A percentile compares a stretch with the other conserved stretches of the same genome.
Conservation (phyloP, 306 rosid species). For the Glycine latifolia region DNA sequence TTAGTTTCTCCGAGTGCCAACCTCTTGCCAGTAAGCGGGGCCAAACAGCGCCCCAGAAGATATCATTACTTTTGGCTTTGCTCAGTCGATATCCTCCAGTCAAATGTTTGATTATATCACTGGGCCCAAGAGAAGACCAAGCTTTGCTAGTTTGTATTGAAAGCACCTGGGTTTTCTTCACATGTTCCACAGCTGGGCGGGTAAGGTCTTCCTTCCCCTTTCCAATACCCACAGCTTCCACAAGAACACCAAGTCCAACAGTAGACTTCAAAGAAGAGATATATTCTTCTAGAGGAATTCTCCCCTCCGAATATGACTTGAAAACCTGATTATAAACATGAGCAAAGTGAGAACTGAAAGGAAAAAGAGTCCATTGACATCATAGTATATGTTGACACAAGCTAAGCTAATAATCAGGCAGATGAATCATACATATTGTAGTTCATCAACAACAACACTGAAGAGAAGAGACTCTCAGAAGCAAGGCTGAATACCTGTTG, state of each 20-base stretch:
- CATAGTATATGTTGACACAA: conserved; percentile 34
- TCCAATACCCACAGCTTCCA: conserved; percentile 77
- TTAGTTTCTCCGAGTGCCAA: conserved; percentile 84
- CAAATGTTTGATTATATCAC: conserved; percentile 66
- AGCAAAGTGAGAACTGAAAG: conserved; percentile 39
- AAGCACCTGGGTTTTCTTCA: conserved; percentile 52
- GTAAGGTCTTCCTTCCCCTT: conserved; percentile 81
- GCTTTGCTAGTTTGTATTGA: conserved; percentile 57
- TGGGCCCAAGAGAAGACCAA: conserved; percentile 69
- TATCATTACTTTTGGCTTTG: conserved; percentile 72
- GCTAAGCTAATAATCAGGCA: conserved; percentile 35
- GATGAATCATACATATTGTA: conserved; percentile 21
- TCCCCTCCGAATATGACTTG: conserved; percentile 69
- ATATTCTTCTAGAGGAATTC: conserved; percentile 70
- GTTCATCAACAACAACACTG: conserved; percentile 35
- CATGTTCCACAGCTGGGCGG: conserved; percentile 58
- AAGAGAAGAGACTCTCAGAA: neutral
- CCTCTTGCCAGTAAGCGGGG: conserved; percentile 87
- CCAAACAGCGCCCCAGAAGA: conserved; percentile 96
- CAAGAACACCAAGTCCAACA: conserved; percentile 68
- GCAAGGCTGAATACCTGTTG: conserved; percentile 62
- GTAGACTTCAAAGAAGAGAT: conserved; percentile 66
- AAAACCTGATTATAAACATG: conserved; percentile 58
- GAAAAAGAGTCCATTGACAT: conserved; percentile 3
- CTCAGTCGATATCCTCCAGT: conserved; percentile 76